A percentile compares a stretch with the other conserved stretches of the same genome.
Evolutionary conservation across 1,284 basidiomycete species (phyloP).

Genomic region (Ceratobasidium sp.): DNA sequence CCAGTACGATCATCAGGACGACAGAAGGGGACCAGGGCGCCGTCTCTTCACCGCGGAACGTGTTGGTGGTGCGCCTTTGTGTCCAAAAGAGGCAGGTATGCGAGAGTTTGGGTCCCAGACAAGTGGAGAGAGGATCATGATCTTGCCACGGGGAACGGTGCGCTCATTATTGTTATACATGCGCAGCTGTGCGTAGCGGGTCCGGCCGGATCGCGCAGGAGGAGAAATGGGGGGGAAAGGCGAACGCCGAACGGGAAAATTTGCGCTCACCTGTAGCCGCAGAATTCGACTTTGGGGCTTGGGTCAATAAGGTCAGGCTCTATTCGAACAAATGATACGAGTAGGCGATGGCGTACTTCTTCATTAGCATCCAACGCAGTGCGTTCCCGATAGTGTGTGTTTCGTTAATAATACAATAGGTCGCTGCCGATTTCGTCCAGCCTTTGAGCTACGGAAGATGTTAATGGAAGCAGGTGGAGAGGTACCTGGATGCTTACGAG

Average conservation of each 20-base stretch:
- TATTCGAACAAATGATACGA: background rate
- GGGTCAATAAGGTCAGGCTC: background rate
- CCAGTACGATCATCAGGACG: too few relatives aligned
- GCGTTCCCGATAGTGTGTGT: constrained; percentile 96
- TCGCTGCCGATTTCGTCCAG: constrained; percentile 85
- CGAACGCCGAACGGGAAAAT: constrained; percentile 5
- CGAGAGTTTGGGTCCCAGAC: constrained; percentile 13
- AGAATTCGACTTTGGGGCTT: constrained; percentile 98
- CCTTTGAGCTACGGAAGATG: constrained; percentile 60
- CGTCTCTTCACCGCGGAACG: constrained; percentile 17
- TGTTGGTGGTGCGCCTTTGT: constrained; percentile 37
- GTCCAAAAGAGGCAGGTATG: constrained; percentile 18
- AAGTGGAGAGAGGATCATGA: background rate
- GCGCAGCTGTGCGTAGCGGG: constrained; percentile 1
- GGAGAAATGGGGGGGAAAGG: background rate
- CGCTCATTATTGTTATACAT: constrained; percentile 22
- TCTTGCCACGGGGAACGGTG: background rate
- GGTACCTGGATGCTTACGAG: constrained; percentile 29
- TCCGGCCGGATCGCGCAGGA: background rate
- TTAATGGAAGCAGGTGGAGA: background rate
- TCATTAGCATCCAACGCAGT: constrained; percentile 98
- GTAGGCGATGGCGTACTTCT: constrained; percentile 79
- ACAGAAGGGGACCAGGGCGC: background rate
- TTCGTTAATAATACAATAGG: constrained; percentile 92
- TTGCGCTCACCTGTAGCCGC: constrained; percentile 84